These are phyloP conservation scores for Ceratocystis cacaofunesta DNA, from an alignment of 2,329 filamentous ascomycete species.

Conservation along the genomic window DNA sequence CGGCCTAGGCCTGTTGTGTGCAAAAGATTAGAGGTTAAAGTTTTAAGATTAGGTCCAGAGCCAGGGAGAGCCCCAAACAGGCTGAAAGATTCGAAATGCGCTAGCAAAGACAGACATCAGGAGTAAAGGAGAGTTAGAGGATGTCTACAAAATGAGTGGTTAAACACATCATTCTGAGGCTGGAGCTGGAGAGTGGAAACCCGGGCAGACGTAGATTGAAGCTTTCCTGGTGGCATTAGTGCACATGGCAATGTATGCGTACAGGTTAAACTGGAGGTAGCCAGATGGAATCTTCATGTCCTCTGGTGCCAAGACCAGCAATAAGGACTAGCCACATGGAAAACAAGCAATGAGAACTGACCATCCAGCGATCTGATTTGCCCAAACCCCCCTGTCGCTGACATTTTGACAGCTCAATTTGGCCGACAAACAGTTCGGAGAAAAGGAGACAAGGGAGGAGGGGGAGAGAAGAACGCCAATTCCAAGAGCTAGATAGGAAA, in stretches of 20 bases:
- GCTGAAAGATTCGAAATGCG: background rate
- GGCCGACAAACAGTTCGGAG: background rate
- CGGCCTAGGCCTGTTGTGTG: background rate
- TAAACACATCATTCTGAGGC: background rate
- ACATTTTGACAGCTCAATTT: background rate
- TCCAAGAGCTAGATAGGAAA: background rate
- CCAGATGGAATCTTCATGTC: background rate
- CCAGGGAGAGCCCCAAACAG: background rate
- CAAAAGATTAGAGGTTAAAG: background rate
- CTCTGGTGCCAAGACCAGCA: background rate
- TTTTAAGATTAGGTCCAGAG: background rate
- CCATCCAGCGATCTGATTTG: background rate
- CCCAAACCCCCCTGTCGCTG: background rate
- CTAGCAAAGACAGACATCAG: background rate
- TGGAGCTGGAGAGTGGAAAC: background rate
- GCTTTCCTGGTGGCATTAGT: background rate
- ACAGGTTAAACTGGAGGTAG: background rate
- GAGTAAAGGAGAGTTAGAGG: background rate
- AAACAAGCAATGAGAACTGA: background rate
- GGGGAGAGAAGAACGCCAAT: background rate
- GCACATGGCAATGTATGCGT: background rate
- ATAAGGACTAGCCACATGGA: background rate
- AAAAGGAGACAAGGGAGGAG: background rate
- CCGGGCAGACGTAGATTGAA: background rate
- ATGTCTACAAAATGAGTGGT: background rate